These are phyloP conservation scores for Gaeumannomyces tritici DNA, from an alignment of 2,329 filamentous ascomycete species.

Conservation along the genomic window DNA sequence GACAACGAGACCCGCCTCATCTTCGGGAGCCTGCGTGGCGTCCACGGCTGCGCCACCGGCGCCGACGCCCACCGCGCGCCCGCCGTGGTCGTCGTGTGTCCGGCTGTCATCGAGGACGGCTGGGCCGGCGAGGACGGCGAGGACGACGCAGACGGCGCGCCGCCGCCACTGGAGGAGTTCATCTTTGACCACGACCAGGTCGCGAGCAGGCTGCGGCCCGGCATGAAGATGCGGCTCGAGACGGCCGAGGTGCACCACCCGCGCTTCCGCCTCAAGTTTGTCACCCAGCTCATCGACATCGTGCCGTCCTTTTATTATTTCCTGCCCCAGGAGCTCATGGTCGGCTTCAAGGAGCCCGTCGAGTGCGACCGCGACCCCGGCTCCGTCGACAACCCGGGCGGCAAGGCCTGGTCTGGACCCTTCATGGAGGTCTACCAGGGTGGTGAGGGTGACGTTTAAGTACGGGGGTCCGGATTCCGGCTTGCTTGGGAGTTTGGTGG, in stretches of 20 bases:
- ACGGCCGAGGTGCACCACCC: slow-evolving; percentile 35
- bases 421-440: background rate
- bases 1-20: background rate
- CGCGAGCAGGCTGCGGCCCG: slow-evolving; percentile 16
- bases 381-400: slow-evolving; percentile 28
- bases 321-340: slow-evolving; percentile 61
- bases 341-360: slow-evolving; percentile 50
- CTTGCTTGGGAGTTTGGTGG: too few relatives aligned
- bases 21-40: slow-evolving; percentile 7
- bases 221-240: slow-evolving; percentile 48
- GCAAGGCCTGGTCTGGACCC: slow-evolving; percentile 11
- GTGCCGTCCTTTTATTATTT: slow-evolving; percentile 55
- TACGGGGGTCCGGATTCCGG: background rate
- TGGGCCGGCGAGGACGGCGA: slow-evolving; percentile 24
- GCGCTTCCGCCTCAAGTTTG: slow-evolving; percentile 49
- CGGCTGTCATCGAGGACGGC: slow-evolving; percentile 35
- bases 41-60: slow-evolving; percentile 16
- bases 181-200: slow-evolving; percentile 37
- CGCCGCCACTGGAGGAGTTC: slow-evolving; percentile 24
- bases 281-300: slow-evolving; percentile 46
- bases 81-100: slow-evolving; percentile 34
- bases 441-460: background rate
- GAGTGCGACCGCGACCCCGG: slow-evolving; percentile 33
- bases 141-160: slow-evolving; percentile 33
- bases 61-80: slow-evolving; percentile 27